Conservation (phyloP, 164 flowering plant genomes). For the Tinospora cordifolia region DNA sequence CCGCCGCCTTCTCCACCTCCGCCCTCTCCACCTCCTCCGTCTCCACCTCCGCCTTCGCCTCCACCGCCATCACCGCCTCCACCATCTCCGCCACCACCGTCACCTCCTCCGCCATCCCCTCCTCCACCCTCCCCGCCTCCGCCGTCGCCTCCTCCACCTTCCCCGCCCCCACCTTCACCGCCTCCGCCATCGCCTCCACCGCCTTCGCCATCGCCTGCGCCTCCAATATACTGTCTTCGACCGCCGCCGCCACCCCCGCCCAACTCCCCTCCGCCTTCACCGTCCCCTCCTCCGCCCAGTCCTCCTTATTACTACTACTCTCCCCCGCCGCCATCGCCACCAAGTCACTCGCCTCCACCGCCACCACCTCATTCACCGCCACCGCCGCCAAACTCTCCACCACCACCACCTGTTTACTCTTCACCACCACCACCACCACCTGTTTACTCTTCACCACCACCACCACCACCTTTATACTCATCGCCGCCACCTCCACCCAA, state of each 20-base stretch:
- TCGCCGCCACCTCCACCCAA: constrained; percentile 32
- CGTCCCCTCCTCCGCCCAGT: constrained; percentile 19
- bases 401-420: constrained; percentile 22
- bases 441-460: constrained; percentile 20
- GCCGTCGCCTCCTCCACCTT: constrained; percentile 32
- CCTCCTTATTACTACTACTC: constrained; percentile 15
- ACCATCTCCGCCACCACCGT: constrained; percentile 29
- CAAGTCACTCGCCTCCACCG: constrained; percentile 14
- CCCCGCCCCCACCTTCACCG: constrained; percentile 32
- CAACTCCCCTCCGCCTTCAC: constrained; percentile 24
- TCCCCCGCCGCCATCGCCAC: constrained; percentile 24
- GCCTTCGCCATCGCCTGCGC: constrained; percentile 26
- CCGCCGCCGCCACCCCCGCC: constrained; percentile 20
- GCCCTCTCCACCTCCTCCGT: constrained; percentile 26
- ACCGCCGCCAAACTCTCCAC: constrained; percentile 22
- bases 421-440: constrained; percentile 24
- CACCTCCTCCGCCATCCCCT: constrained; percentile 26
- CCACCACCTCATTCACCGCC: constrained; percentile 13
- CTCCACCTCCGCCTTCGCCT: constrained; percentile 28
- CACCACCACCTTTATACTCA: constrained; percentile 30
- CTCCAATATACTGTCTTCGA: constrained; percentile 9
- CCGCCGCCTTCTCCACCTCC: constrained; percentile 37
- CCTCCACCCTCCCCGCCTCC: constrained; percentile 34
- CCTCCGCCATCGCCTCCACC: constrained; percentile 35
- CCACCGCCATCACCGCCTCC: constrained; percentile 45